Evolutionary conservation across 768 basidiomycete genomes (phyloP).

Genomic region (Ephemerocybe angulata): DNA sequence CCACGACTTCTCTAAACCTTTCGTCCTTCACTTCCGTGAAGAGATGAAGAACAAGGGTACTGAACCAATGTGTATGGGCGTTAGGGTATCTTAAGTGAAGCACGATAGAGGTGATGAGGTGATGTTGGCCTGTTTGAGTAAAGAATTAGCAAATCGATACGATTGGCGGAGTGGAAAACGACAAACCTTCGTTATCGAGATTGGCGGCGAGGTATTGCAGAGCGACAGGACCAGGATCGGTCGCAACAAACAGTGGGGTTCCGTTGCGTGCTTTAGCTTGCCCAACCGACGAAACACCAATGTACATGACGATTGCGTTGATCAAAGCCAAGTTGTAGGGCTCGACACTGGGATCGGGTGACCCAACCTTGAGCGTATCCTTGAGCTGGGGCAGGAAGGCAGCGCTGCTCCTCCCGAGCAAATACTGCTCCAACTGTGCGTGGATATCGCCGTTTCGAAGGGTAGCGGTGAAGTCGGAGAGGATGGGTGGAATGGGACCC

Average conservation of each 20-base stretch:
- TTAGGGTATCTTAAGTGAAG: slow-evolving; percentile 97
- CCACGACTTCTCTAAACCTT: slow-evolving; percentile 75
- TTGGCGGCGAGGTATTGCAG: slow-evolving; percentile 80
- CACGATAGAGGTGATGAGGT: slow-evolving; percentile 87
- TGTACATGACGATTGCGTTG: slow-evolving; percentile 93
- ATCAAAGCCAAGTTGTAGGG: slow-evolving; percentile 85
- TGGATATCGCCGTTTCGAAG: slow-evolving; percentile 81
- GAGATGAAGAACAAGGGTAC: slow-evolving; percentile 81
- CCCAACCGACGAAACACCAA: slow-evolving; percentile 89
- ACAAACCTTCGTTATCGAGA: slow-evolving; percentile 86
- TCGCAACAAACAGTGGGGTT: slow-evolving; percentile 73
- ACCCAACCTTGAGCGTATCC: slow-evolving; percentile 61
- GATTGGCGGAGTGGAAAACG: background rate
- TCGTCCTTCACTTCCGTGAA: slow-evolving; percentile 79
- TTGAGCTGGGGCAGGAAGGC: slow-evolving; percentile 75
- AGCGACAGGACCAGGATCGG: slow-evolving; percentile 80
- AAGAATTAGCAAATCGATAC: background rate
- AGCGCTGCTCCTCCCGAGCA: slow-evolving; percentile 69
- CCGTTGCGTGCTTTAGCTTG: slow-evolving; percentile 85
- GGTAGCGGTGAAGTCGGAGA: slow-evolving; percentile 85
- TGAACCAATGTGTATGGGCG: slow-evolving; percentile 98
- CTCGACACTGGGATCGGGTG: slow-evolving; percentile 47
- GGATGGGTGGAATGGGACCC: slow-evolving; percentile 86
- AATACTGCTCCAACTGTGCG: slow-evolving; percentile 76
- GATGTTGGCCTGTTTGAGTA: slow-evolving; percentile 76